Percentiles rank a stretch among this genome's conserved stretches.
Evolutionary conservation across 2,329 filamentous ascomycete species (phyloP).

Genomic region (Xylariaceae sp.): DNA sequence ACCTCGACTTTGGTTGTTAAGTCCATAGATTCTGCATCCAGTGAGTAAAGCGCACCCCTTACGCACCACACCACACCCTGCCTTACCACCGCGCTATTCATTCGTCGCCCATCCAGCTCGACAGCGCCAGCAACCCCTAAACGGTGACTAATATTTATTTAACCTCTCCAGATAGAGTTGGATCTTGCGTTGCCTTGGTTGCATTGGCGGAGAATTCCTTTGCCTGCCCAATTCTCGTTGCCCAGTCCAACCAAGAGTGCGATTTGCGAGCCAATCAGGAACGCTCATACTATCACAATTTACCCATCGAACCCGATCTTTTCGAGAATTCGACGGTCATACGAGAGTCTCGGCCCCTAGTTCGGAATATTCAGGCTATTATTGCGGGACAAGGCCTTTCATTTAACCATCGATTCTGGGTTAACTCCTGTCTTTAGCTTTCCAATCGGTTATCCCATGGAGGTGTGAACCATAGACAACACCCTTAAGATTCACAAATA

Average conservation of each 20-base stretch:
- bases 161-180: conserved; percentile 6
- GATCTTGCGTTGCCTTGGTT: background rate
- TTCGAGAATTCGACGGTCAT: background rate
- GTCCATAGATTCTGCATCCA: conserved; percentile 6
- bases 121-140: background rate
- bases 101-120: background rate
- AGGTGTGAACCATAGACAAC: conserved; percentile 11
- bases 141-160: conserved; percentile 3
- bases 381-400: conserved; percentile 1
- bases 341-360: conserved; percentile 1
- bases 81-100: too few relatives aligned
- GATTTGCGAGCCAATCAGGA: conserved; percentile 13
- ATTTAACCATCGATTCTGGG: background rate
- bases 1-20: background rate
- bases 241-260: conserved; percentile 7
- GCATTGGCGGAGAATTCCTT: background rate
- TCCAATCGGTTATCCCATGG: conserved; percentile 14
- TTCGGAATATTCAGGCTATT: conserved; percentile 7
- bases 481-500: conserved; percentile 1
- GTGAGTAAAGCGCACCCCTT: conserved; percentile 10
- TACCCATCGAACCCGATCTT: conserved; percentile 3
- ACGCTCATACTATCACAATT: background rate
- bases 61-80: too few relatives aligned
- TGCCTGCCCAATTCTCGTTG: conserved; percentile 13
- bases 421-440: background rate